Base-by-base conservation (phyloP, 1,284 basidiomycete genomes). In the Ganoderma sinense region DNA sequence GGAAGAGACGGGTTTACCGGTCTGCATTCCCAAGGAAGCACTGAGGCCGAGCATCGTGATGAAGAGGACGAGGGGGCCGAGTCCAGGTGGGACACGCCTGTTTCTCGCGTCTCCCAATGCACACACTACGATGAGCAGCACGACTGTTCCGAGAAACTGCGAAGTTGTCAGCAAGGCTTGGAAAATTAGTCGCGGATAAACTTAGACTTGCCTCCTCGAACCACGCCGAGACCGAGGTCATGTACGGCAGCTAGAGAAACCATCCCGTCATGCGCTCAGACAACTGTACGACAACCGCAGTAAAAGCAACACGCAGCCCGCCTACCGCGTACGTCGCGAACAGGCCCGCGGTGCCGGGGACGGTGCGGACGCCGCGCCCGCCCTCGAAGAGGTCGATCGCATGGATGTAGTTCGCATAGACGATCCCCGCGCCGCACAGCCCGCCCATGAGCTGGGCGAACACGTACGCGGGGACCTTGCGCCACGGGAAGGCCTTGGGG, bases 361-460 rank as follows among this genome's bases (percentile, higher is more conserved):
- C 85, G 8, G 92, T 94, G 18, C 93, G 88, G 26, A 90, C 79
- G 18, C 82, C 80, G 1, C 78, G 70, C 2, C 88, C 89, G 39
- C 92, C 92, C 78, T 95, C 92, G 71, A 87, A 86, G 59, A 90
- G 78, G 75, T 90, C 86, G 75, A 96, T 92, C 43, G 91, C 91
- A 77, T 93, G 88, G 75, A 88, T 87, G 77, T 95, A 96, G 79
- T 93, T 92, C 7, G 85, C 91, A 75, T 95, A 96, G 20, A 93
- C 82, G 29, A 94, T 77, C 1, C 88, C 87, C 20, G 89, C 88
- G 18, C 91, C 94, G 59, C 87, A 83, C 20, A 94, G 78, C 2
- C 84, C 94, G 43, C 94, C 95, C 33, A 95, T 78, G 10, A 92
- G 71, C 79, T 96, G 94, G 0, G 92, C 87, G 45, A 89, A 75